These are phyloP conservation scores for Backusella macrospora DNA, from an alignment of 192 early-diverging fungal genomes.

Conservation along the genomic window DNA sequence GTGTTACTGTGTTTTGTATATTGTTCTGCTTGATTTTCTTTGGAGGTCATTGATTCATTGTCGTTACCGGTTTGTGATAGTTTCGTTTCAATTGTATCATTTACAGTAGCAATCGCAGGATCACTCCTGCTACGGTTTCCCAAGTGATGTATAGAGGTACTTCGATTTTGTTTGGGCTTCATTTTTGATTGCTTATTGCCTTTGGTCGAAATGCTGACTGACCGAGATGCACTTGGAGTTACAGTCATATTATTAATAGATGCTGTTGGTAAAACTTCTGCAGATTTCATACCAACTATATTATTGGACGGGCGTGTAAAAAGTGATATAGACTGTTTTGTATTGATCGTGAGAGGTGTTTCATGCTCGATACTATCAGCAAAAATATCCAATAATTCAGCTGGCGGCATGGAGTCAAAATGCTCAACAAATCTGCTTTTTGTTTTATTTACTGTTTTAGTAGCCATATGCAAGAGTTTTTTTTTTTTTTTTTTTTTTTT, in stretches of 20 bases:
- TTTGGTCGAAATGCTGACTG: not conserved
- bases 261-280: not conserved
- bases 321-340: not conserved
- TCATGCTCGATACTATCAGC: not conserved
- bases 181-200: not conserved
- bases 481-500: too few relatives aligned
- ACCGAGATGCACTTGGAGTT: not conserved
- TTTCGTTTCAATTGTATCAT: not conserved
- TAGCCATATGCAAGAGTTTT: not conserved
- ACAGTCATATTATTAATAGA: not conserved
- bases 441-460: not conserved
- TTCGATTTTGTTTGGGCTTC: not conserved
- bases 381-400: not conserved
- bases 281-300: slow-evolving; percentile 4
- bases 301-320: not conserved
- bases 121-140: not conserved
- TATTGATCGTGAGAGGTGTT: not conserved
- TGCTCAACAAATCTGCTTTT: slow-evolving; percentile 7
- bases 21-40: not conserved
- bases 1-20: slow-evolving; percentile 3
- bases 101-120: not conserved
- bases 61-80: not conserved
- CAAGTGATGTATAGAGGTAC: not conserved
- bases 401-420: not conserved
- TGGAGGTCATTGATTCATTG: not conserved